Conservation (phyloP, 2,329 filamentous ascomycete genomes). For the Epichloe glyceriae region DNA sequence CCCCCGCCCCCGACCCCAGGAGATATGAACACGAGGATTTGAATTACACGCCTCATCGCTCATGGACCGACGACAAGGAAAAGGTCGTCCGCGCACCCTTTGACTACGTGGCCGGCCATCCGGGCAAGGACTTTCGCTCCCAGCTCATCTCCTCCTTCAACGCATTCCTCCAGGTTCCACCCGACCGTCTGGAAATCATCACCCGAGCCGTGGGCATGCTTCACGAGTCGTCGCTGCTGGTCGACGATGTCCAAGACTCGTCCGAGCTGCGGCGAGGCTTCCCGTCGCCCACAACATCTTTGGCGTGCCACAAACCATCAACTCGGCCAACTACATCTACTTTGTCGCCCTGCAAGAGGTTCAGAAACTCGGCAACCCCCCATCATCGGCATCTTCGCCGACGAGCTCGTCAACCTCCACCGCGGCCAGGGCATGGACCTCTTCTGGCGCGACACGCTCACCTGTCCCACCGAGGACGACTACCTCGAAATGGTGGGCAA, state of each 20-base stretch:
- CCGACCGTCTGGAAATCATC: conserved; percentile 57
- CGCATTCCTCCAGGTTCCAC: conserved; percentile 62
- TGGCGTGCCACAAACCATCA: conserved; percentile 78
- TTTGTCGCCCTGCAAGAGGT: conserved; percentile 68
- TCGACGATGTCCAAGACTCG: conserved; percentile 81
- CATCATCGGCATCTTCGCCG: conserved; percentile 60
- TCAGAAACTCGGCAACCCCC: conserved; percentile 55
- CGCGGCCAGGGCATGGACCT: conserved; percentile 84
- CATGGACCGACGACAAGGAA: conserved; percentile 65
- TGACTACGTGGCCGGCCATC: conserved; percentile 66
- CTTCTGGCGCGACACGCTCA: conserved; percentile 77
- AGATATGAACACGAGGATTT: conserved; percentile 44
- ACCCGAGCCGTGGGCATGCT: conserved; percentile 74
- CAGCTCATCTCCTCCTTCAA: conserved; percentile 75
- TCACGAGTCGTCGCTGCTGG: conserved; percentile 69
- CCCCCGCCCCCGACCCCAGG: conserved; percentile 33
- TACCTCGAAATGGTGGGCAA: conserved; percentile 92
- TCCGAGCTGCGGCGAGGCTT: conserved; percentile 64
- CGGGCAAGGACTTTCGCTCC: conserved; percentile 73
- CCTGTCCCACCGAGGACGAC: conserved; percentile 73
- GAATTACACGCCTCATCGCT: conserved; percentile 34
- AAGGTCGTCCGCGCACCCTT: conserved; percentile 65
- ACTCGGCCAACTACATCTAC: conserved; percentile 82
- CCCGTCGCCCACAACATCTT: conserved; percentile 74
- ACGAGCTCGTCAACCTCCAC: conserved; percentile 75